Evolutionary conservation across 2,329 filamentous ascomycete genomes (phyloP).

Genomic region (Trichoderma sp.): DNA sequence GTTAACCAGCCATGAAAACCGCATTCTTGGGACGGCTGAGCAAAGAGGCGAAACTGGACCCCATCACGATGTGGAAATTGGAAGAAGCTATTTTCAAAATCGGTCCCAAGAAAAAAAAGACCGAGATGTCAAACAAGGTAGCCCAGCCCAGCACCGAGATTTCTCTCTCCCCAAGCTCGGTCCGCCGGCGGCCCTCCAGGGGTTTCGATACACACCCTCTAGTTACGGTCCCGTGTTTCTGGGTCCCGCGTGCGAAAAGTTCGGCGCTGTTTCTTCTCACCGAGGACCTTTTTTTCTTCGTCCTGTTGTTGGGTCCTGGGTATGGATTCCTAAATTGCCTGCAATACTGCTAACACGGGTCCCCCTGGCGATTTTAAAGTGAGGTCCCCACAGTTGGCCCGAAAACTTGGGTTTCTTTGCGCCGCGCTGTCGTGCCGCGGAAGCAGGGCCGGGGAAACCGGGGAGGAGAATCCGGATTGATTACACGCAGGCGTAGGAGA

Average conservation of each 20-base stretch:
- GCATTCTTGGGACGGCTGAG: neutral
- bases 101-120: neutral
- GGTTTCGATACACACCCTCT: neutral
- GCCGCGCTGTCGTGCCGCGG: neutral
- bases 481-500: neutral
- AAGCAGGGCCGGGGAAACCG: neutral
- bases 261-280: neutral
- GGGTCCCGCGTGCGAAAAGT: neutral
- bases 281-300: neutral
- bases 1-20: neutral
- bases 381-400: neutral
- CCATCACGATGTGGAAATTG: neutral
- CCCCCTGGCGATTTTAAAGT: neutral
- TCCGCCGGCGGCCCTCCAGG: neutral
- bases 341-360: neutral
- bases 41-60: neutral
- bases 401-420: neutral
- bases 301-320: neutral
- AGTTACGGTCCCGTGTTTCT: neutral
- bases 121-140: neutral
- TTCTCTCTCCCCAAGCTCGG: neutral
- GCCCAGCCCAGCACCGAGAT: neutral
- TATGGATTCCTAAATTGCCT: neutral
- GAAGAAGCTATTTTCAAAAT: neutral
- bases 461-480: neutral